Evolutionary conservation across 257 asterid species (phyloP).

Genomic region (Apocynum venetum): DNA sequence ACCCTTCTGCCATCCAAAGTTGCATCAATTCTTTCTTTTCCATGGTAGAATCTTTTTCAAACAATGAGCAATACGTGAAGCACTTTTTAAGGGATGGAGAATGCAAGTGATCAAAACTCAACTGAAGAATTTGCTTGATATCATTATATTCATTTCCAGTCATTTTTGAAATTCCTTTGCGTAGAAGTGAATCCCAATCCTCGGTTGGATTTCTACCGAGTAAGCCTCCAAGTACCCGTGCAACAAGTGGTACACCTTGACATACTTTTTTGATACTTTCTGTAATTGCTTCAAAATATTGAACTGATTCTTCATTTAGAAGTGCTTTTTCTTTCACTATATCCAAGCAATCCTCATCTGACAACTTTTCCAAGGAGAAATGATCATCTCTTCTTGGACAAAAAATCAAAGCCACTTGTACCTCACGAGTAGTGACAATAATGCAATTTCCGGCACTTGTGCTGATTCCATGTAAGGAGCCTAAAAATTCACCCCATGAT

Average conservation of each 20-base stretch:
- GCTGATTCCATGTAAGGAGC: not conserved
- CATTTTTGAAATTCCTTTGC: not conserved
- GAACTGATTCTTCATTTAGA: not conserved
- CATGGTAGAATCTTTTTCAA: not conserved
- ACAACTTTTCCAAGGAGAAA: not conserved
- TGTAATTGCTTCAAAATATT: not conserved
- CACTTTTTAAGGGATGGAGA: slow-evolving; percentile 22
- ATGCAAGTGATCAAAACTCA: slow-evolving; percentile 29
- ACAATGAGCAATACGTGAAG: slow-evolving; percentile 31
- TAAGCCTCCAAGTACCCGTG: slow-evolving; percentile 24
- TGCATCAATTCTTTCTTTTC: slow-evolving; percentile 13
- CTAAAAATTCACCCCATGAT: slow-evolving; percentile 14
- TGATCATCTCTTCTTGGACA: not conserved
- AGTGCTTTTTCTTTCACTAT: not conserved
- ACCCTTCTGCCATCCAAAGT: slow-evolving; percentile 34
- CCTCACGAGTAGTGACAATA: slow-evolving; percentile 4
- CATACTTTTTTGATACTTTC: not conserved
- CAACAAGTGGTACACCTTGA: slow-evolving; percentile 4
- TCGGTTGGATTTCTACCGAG: slow-evolving; percentile 3
- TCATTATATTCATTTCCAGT: not conserved
- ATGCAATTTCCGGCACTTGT: not conserved
- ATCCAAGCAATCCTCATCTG: not conserved
- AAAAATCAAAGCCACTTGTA: not conserved
- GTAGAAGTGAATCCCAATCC: slow-evolving; percentile 22
- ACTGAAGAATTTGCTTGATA: slow-evolving; percentile 12